phyloP scores from a whole-genome alignment of 2,329 filamentous ascomycete genomes.

The Colletotrichum lentis region DNA sequence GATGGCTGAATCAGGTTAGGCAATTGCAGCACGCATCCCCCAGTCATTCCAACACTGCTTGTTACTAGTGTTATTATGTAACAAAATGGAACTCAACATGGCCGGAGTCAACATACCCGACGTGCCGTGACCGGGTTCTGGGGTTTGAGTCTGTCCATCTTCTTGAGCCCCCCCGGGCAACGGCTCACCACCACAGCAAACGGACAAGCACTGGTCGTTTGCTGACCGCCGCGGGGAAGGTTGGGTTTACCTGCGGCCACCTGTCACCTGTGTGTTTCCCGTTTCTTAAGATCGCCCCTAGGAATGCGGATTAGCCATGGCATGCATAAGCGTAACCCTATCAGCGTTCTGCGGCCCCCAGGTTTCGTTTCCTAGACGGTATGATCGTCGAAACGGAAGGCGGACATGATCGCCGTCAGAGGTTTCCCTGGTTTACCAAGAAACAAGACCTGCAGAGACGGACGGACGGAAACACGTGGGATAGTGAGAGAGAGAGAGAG shows the following conservation, averaged over 20 bases:
- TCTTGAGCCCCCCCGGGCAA: not conserved
- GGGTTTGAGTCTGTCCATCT: not conserved
- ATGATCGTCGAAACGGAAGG: constrained; percentile 20
- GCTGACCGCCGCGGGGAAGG: not conserved
- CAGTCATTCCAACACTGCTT: too few relatives aligned
- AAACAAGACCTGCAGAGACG: not conserved
- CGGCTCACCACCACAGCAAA: not conserved
- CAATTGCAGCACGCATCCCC: too few relatives aligned
- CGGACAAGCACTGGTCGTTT: not conserved
- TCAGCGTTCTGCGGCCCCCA: not conserved
- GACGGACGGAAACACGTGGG: not conserved
- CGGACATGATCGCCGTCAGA: constrained; percentile 12
- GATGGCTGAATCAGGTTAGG: too few relatives aligned
- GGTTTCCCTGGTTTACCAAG: not conserved
- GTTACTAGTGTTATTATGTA: too few relatives aligned
- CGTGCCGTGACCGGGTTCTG: not conserved
- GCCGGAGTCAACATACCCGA: too few relatives aligned
- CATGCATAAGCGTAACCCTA: constrained; percentile 6
- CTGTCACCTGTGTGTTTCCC: too few relatives aligned
- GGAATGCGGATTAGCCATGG: not conserved
- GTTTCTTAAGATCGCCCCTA: not conserved
- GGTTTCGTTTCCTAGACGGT: not conserved
- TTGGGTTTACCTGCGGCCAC: not conserved
- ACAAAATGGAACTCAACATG: not conserved
- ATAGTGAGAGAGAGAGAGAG: not conserved